phyloP scores from a whole-genome alignment of 2,329 filamentous ascomycete genomes.

The Fonsecaea erecta region DNA sequence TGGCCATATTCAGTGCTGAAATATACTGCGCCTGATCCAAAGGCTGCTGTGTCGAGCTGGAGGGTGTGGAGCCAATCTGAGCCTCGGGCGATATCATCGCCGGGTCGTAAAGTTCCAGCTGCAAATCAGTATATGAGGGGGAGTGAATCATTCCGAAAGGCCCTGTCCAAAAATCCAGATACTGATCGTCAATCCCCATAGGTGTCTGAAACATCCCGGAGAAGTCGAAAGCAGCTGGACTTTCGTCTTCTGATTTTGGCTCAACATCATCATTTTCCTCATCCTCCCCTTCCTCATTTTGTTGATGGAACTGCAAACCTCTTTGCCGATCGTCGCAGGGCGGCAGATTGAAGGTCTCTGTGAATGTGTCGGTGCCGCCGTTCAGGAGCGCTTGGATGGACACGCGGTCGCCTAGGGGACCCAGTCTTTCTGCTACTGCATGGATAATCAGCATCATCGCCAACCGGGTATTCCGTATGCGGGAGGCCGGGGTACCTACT shows the following conservation, averaged over 20 bases:
- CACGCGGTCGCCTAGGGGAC: constrained; percentile 45
- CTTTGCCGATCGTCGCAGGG: constrained; percentile 46
- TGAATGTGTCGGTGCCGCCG: constrained; percentile 53
- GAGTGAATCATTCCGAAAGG: constrained; percentile 30
- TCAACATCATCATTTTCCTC: constrained; percentile 10
- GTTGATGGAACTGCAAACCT: constrained; percentile 46
- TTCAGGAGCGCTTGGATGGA: constrained; percentile 55
- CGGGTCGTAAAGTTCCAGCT: constrained; percentile 28
- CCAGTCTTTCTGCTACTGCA: constrained; percentile 12
- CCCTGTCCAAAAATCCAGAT: constrained; percentile 33
- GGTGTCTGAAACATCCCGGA: constrained; percentile 28
- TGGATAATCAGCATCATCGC: neutral
- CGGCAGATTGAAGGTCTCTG: constrained; percentile 51
- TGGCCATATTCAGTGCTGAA: constrained; percentile 47
- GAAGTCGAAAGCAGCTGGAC: constrained; percentile 23
- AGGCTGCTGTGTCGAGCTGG: constrained; percentile 16
- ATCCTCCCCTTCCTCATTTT: constrained; percentile 35
- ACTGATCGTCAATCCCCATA: constrained; percentile 25
- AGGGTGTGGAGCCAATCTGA: constrained; percentile 18
- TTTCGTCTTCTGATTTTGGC: constrained; percentile 4
- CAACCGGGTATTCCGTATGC: too few species aligned
- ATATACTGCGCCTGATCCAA: constrained; percentile 40
- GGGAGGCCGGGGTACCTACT: constrained; percentile 33
- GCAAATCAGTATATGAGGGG: constrained; percentile 26
- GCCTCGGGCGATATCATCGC: constrained; percentile 14